Percentiles rank a stretch among this genome's conserved stretches.
Conservation (phyloP, 768 basidiomycete genomes). For the Exidia glandulosa region DNA sequence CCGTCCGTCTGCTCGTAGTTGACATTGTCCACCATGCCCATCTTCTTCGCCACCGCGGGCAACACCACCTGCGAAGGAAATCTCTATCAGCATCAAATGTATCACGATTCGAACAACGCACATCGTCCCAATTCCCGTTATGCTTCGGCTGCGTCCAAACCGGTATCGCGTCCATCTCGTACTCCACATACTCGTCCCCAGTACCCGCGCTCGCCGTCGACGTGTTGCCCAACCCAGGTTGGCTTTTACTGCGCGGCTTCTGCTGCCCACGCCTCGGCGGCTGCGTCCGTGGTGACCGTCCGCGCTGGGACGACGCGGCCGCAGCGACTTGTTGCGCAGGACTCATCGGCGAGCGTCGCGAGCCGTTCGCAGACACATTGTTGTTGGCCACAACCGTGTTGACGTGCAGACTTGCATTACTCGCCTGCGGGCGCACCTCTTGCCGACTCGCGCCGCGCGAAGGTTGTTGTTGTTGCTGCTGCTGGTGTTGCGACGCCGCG, state of each 20-base stretch:
- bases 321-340: neutral
- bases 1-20: slow-evolving; percentile 61
- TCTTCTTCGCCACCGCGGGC: slow-evolving; percentile 76
- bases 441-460: neutral
- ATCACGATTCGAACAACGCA: slow-evolving; percentile 19
- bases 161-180: slow-evolving; percentile 53
- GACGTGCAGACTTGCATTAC: neutral
- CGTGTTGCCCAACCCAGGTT: neutral
- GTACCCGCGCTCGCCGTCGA: neutral
- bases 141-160: slow-evolving; percentile 69
- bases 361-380: neutral
- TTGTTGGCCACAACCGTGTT: neutral
- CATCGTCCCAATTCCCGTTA: slow-evolving; percentile 79
- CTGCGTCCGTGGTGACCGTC: neutral
- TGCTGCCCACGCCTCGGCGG: neutral
- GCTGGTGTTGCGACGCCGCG: neutral
- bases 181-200: neutral
- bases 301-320: neutral
- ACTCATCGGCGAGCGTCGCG: neutral
- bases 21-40: slow-evolving; percentile 60
- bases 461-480: neutral
- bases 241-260: neutral
- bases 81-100: slow-evolving; percentile 1
- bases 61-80: slow-evolving; percentile 50
- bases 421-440: neutral